Evolutionary conservation across 164 flowering plant species (phyloP).

Genomic region (Chloranthus sessilifolius): DNA sequence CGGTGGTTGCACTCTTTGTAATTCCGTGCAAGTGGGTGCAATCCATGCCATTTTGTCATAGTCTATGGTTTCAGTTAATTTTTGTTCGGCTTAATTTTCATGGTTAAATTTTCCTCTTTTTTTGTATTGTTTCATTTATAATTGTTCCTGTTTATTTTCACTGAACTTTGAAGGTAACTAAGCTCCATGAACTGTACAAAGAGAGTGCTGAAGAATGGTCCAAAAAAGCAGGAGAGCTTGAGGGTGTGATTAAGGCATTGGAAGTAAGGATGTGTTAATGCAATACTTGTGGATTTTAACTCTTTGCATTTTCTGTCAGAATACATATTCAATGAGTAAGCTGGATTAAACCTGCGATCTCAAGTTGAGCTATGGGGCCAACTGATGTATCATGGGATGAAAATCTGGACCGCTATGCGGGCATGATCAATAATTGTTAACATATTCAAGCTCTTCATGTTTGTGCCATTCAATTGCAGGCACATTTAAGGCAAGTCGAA

Average conservation of each 20-base stretch:
- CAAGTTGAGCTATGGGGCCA: too few species aligned
- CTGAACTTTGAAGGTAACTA: conserved; percentile 31
- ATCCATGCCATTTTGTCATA: too few species aligned
- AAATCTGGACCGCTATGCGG: too few species aligned
- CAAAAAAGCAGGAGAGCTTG: conserved; percentile 88
- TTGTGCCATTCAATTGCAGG: conserved; percentile 32
- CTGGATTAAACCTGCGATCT: too few species aligned
- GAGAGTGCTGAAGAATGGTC: conserved; percentile 98
- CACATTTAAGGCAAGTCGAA: conserved; percentile 70
- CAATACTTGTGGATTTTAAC: neutral
- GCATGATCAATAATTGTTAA: neutral
- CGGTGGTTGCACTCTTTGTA: too few species aligned
- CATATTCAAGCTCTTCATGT: neutral
- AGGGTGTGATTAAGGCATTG: conserved; percentile 93
- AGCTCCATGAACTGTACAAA: conserved; percentile 82
- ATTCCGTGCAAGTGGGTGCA: too few species aligned
- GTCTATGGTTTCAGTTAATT: too few species aligned
- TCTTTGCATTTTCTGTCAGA: neutral
- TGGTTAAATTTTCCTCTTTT: neutral
- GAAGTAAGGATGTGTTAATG: conserved; percentile 47
- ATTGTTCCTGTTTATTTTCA: neutral
- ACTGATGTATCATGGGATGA: too few species aligned
- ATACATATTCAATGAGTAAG: too few species aligned
- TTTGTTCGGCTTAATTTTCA: too few species aligned
- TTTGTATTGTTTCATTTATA: neutral